Evolutionary conservation across 1,284 basidiomycete species (phyloP).

Genomic region (Termitomyces sp.): DNA sequence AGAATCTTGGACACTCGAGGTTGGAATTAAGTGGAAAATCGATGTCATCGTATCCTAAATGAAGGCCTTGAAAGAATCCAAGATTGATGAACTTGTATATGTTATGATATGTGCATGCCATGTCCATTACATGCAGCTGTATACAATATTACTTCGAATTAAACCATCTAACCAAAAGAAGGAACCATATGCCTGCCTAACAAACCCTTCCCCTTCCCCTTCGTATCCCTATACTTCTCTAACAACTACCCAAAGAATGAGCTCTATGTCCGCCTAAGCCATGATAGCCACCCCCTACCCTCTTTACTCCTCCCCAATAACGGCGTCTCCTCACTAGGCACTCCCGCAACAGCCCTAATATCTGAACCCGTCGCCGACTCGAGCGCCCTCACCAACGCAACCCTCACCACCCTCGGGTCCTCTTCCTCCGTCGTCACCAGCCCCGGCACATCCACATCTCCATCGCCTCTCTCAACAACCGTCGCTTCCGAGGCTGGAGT

Average conservation of each 20-base stretch:
- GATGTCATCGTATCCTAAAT: neutral
- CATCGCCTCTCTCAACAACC: constrained; percentile 2
- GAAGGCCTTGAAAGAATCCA: too few relatives aligned
- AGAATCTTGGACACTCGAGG: neutral
- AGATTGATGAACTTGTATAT: neutral
- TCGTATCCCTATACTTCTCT: neutral
- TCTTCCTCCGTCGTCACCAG: constrained; percentile 20
- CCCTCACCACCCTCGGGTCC: constrained; percentile 19
- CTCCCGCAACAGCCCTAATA: constrained; percentile 6
- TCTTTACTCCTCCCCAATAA: constrained; percentile 7
- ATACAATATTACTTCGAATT: neutral
- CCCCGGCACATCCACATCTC: constrained; percentile 15
- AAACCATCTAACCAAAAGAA: neutral
- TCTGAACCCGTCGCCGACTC: constrained; percentile 20
- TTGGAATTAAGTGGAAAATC: neutral
- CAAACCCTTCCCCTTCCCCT: neutral
- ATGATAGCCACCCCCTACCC: constrained; percentile 1
- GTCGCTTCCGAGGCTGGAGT: neutral
- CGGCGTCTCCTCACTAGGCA: constrained; percentile 15
- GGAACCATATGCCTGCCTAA: neutral
- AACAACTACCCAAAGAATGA: neutral
- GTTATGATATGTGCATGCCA: neutral
- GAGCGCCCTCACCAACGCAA: constrained; percentile 20
- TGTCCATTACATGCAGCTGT: neutral
- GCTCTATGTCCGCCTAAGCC: constrained; percentile 5